phyloP scores from a whole-genome alignment of 2,329 filamentous ascomycete species.

The Penicillium sp. region DNA sequence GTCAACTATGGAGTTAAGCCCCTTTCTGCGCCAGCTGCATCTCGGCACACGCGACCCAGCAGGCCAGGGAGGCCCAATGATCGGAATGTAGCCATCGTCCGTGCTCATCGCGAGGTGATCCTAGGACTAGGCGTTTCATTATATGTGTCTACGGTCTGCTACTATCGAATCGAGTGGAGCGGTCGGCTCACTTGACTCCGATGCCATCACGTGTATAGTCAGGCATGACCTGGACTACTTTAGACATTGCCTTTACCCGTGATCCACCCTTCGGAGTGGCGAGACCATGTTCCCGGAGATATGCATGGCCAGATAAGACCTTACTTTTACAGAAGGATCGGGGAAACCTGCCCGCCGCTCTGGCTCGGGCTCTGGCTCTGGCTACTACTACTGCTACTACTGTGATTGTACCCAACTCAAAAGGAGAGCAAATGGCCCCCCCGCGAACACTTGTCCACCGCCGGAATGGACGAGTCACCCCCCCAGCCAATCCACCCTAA shows the following conservation, averaged over 20 bases:
- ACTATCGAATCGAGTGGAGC: neutral
- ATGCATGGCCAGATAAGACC: neutral
- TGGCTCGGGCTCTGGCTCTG: too few species aligned
- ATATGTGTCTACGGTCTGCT: neutral
- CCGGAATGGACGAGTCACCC: slow-evolving; percentile 15
- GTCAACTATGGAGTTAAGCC: neutral
- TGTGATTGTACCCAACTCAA: neutral
- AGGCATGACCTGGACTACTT: neutral
- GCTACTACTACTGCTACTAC: neutral
- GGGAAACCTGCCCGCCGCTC: neutral
- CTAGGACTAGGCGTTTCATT: too few species aligned
- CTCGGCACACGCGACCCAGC: slow-evolving; percentile 7
- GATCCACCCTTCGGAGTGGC: neutral
- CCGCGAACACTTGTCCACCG: neutral
- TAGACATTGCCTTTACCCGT: neutral
- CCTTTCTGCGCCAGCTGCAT: slow-evolving; percentile 12
- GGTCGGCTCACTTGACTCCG: neutral
- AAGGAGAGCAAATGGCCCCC: neutral
- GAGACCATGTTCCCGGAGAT: neutral
- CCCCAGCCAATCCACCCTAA: slow-evolving; percentile 11
- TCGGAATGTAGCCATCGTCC: slow-evolving; percentile 12
- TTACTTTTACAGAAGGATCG: too few species aligned
- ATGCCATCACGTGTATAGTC: neutral
- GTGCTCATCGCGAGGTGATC: neutral
- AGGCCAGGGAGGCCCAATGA: slow-evolving; percentile 7